Evolutionary conservation across 2,329 filamentous ascomycete genomes (phyloP).

Genomic region (Gnomoniopsis smithogilvyi): DNA sequence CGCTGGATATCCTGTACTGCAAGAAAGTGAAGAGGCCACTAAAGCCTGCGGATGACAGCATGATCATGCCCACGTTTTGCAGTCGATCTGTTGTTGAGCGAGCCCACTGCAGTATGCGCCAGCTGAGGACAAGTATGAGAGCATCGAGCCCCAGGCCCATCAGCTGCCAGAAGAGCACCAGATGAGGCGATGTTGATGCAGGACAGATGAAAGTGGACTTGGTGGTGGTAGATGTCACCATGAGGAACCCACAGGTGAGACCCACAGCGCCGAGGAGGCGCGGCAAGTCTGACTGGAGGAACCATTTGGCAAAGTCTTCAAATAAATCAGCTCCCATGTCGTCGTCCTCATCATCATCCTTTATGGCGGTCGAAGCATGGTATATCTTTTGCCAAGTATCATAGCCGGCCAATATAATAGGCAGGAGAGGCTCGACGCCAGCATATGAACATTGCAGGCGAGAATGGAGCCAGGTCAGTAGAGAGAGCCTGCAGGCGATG

Average conservation of each 20-base stretch:
- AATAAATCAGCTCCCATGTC: slow-evolving; percentile 40
- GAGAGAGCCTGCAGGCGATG: slow-evolving; percentile 45
- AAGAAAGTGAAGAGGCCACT: slow-evolving; percentile 35
- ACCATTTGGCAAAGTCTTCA: slow-evolving; percentile 47
- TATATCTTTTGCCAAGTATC: slow-evolving; percentile 35
- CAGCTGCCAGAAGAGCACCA: slow-evolving; percentile 40
- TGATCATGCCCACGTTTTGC: slow-evolving; percentile 40
- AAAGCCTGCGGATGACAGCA: slow-evolving; percentile 38
- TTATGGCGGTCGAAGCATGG: slow-evolving; percentile 24
- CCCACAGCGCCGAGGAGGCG: slow-evolving; percentile 34
- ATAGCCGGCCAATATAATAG: slow-evolving; percentile 40
- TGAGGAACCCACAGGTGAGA: slow-evolving; percentile 42
- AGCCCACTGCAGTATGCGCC: slow-evolving; percentile 50
- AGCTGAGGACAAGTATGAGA: slow-evolving; percentile 42
- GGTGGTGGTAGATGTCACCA: slow-evolving; percentile 34
- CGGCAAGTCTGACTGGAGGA: slow-evolving; percentile 38
- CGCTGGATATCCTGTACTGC: slow-evolving; percentile 3
- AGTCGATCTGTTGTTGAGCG: slow-evolving; percentile 45
- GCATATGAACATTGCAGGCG: slow-evolving; percentile 48
- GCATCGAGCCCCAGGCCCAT: slow-evolving; percentile 44
- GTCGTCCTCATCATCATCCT: slow-evolving; percentile 43
- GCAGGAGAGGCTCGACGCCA: slow-evolving; percentile 50
- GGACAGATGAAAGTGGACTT: slow-evolving; percentile 53
- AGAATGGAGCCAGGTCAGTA: slow-evolving; percentile 42
- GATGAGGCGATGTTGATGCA: slow-evolving; percentile 34